phyloP scores from a whole-genome alignment of 2,329 filamentous ascomycete species.

The Aureobasidium vineae region DNA sequence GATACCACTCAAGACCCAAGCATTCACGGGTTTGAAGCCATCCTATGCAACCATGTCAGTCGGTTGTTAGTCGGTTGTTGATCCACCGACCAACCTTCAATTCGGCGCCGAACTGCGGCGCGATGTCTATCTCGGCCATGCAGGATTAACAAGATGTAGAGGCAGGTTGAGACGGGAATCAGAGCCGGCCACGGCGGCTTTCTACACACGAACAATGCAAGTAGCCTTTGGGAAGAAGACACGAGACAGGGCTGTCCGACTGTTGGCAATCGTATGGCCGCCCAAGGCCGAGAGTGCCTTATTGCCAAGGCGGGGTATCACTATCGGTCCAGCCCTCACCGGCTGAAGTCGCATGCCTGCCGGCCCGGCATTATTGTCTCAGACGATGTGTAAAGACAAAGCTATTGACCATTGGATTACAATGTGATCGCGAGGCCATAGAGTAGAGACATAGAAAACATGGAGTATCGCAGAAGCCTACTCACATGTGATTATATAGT shows the following conservation, averaged over 20 bases:
- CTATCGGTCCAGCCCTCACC: background rate
- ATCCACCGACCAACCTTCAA: slow-evolving; percentile 67
- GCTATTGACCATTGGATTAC: background rate
- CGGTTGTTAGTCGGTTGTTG: background rate
- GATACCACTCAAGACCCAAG: slow-evolving; percentile 82
- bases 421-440: too few species aligned
- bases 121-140: slow-evolving; percentile 80
- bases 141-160: background rate
- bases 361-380: background rate
- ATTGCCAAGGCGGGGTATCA: slow-evolving; percentile 23
- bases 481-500: background rate
- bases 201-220: slow-evolving; percentile 14
- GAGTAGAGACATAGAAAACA: too few species aligned
- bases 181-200: slow-evolving; percentile 5
- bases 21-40: slow-evolving; percentile 92
- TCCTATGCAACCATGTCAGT: slow-evolving; percentile 58
- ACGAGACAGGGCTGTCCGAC: background rate
- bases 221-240: background rate
- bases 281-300: slow-evolving; percentile 3
- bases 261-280: slow-evolving; percentile 13
- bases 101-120: slow-evolving; percentile 87
- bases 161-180: background rate
- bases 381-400: background rate
- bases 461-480: too few species aligned
- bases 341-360: slow-evolving; percentile 15